Evolutionary conservation across 2,329 filamentous ascomycete genomes (phyloP), one percentile per base, ranked within the genome.

Genomic region (Esteya vermicola): DNA sequence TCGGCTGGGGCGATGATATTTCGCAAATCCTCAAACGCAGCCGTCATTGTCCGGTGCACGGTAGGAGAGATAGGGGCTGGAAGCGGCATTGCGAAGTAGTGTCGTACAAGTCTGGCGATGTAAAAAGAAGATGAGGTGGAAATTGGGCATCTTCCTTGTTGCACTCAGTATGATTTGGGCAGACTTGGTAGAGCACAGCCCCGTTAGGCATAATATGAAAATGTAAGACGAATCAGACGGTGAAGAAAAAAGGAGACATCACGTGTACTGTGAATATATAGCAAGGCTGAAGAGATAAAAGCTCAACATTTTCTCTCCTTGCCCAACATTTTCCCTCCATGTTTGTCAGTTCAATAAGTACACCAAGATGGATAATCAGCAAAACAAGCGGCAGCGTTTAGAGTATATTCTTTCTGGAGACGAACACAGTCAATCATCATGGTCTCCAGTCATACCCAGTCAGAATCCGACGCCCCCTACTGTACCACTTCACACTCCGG

Each of bases 21-120:
- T 19, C 48, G 37, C 3, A 55, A 42, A 9, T 49, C 45, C 3
- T 46, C 18, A 28, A 53, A 54, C 0, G 52, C 52, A 4, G 45
- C 42, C 4, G 28, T 23, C 35, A 54, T 50, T 0, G 36, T 43
- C 5, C 43, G 42, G 38, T 39, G 35, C 2, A 42, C 44, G 6
- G 39, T 23, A 6, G 31, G 19, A 9, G 48, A 46, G n/a, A 36
- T 30, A 6, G 41, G 14, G 13, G 39, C 41, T 9, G 22, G 12
- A 9, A 48, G 18, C 8, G 47, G 39, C 44, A 48, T 45, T 13
- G 26, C n/a, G n/a, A n/a, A n/a, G n/a, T n/a, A n/a, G n/a, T n/a
- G n/a, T n/a, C n/a, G n/a, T n/a, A n/a, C n/a, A n/a, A n/a, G n/a
- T n/a, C n/a, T n/a, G n/a, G n/a, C n/a, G n/a, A n/a, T n/a, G n/a